Evolutionary conservation across 2,329 filamentous ascomycete genomes (phyloP).

Genomic region (Ascochyta pisi): DNA sequence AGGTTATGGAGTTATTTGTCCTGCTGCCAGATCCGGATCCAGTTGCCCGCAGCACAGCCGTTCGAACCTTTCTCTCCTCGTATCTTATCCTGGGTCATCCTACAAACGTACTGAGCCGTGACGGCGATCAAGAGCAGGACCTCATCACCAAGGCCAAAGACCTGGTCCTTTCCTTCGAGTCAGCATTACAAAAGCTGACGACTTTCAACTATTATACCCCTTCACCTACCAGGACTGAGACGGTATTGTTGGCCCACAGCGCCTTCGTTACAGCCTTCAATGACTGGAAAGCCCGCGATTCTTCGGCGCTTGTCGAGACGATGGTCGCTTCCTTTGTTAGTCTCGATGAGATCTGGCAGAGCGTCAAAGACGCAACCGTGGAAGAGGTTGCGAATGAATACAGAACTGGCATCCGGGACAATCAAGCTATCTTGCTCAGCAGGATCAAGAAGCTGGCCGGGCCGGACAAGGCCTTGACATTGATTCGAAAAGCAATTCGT

Average conservation of each 20-base stretch:
- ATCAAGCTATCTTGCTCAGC: constrained; percentile 79
- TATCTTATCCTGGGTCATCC: constrained; percentile 83
- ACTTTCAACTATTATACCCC: constrained; percentile 71
- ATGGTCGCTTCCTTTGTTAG: constrained; percentile 89
- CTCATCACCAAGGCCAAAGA: constrained; percentile 80
- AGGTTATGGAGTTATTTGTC: constrained; percentile 72
- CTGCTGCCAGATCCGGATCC: constrained; percentile 65
- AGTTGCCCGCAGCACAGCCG: constrained; percentile 67
- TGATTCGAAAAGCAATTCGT: constrained; percentile 77
- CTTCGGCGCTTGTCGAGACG: constrained; percentile 76
- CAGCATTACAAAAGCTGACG: constrained; percentile 70
- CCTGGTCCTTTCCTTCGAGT: constrained; percentile 79
- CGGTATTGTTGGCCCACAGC: constrained; percentile 72
- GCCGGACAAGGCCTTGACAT: constrained; percentile 70
- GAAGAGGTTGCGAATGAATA: constrained; percentile 78
- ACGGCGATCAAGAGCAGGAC: constrained; percentile 72
- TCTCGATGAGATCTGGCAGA: constrained; percentile 82
- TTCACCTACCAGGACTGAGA: constrained; percentile 66
- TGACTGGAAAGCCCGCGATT: constrained; percentile 83
- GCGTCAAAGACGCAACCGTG: constrained; percentile 78
- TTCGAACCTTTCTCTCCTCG: constrained; percentile 79
- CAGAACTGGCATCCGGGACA: constrained; percentile 78
- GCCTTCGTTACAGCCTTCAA: constrained; percentile 81
- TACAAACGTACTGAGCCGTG: constrained; percentile 76
- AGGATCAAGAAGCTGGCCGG: constrained; percentile 81